Conservation (phyloP, 1,284 basidiomycete genomes). For the Athelia psychrophila region DNA sequence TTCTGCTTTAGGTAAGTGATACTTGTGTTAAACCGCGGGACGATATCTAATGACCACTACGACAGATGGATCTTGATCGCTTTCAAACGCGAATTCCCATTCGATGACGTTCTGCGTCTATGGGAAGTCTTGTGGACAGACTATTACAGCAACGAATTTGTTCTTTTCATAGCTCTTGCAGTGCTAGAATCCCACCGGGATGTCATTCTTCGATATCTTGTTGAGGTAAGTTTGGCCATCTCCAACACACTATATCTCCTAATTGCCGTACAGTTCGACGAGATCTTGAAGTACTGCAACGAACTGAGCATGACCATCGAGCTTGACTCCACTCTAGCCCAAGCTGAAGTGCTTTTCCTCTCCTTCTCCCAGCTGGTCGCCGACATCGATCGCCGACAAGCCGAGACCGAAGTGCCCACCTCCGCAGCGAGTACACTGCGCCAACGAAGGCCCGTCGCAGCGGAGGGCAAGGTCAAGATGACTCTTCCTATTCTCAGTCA, state of each 20-base stretch:
- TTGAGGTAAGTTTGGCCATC: constrained; percentile 58
- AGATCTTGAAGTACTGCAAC: constrained; percentile 93
- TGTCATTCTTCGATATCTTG: constrained; percentile 89
- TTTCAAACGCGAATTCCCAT: constrained; percentile 95
- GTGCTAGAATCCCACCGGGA: constrained; percentile 93
- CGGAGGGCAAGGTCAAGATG: constrained; percentile 25
- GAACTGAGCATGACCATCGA: constrained; percentile 94
- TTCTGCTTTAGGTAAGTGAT: constrained; percentile 88
- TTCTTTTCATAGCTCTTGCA: constrained; percentile 93
- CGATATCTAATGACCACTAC: too few relatives aligned
- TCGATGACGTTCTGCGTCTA: constrained; percentile 82
- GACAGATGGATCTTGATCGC: constrained; percentile 83
- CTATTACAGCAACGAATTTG: constrained; percentile 83
- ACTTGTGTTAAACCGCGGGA: background rate
- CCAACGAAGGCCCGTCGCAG: constrained; percentile 18
- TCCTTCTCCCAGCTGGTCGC: constrained; percentile 83
- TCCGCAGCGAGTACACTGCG: constrained; percentile 17
- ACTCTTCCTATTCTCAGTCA: constrained; percentile 47
- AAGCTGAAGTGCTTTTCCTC: constrained; percentile 91
- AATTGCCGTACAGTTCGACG: constrained; percentile 59
- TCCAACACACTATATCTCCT: constrained; percentile 1
- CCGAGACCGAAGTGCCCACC: constrained; percentile 36
- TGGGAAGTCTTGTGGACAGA: constrained; percentile 99
- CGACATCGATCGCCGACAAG: constrained; percentile 79
- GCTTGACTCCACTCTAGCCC: constrained; percentile 85